Base-by-base conservation (phyloP, 2,329 filamentous ascomycete species). In the Penicillium verrucosum region DNA sequence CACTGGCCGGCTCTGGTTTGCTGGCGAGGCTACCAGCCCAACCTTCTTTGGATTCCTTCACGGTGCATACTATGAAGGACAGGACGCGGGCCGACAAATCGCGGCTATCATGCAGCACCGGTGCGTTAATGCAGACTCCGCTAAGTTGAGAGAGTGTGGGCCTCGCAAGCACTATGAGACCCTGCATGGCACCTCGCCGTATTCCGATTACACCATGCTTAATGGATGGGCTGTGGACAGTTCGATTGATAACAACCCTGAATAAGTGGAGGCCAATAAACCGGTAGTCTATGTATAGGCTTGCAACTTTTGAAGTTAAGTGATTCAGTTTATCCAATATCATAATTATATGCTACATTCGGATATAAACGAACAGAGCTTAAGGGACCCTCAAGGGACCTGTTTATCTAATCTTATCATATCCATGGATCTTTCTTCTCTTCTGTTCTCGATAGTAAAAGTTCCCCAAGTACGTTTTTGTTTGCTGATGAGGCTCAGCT, bases 1-100 rank as follows among this genome's bases (percentile, higher is more conserved):
- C 58, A 71, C 86, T 0, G 79, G 79, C 9, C 72, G 83, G 0
- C 68, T 89, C 3, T 88, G 81, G 75, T 89, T 87, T 59, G 85
- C 86, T 0, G 86, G 86, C 0, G 86, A 89, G 67, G 82, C 82
- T 1, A 87, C 81, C 0, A 85, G 81, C 41, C 78, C 83, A 0
- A 77, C 83, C 62, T 88, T 86, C 68, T 89, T 81, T 69, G 86
- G 86, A 0, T 89, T 85, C 70, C 62, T 89, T 66, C 86, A 89
- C 29, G 84, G 83, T 0, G 82, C 83, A 0, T 86, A 77, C 71
- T 84, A 78, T 37, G 83, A 86, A 63, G 84, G 84, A 0, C 75
- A 76, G 1, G 76, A 79, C 6, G 80, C 76, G 0, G 84, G 80
- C 0, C 69, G 75, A 30, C 61, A 68, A 27, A 62, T 72, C 27